These are phyloP conservation scores for Coemansia sp. DNA, from an alignment of 192 early-diverging fungal species.

Conservation along the genomic window DNA sequence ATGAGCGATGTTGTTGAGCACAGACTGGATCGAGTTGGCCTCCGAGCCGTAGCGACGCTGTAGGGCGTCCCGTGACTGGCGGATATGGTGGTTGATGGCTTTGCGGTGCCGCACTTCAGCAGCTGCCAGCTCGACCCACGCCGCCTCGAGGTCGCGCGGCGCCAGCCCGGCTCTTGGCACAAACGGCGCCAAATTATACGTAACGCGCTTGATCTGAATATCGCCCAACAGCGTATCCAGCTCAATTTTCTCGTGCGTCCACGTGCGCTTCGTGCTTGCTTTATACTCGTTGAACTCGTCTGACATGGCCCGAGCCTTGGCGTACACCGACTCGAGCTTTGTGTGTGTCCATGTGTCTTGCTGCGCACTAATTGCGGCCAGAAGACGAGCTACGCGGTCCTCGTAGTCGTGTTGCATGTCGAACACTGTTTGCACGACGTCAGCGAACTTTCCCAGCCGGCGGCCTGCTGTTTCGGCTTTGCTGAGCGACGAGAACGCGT, in stretches of 20 bases:
- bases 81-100: constrained; percentile 79
- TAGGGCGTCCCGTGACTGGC: constrained; percentile 79
- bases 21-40: constrained; percentile 77
- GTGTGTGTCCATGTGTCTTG: constrained; percentile 68
- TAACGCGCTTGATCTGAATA: constrained; percentile 95
- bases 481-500: constrained; percentile 88
- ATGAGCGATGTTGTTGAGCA: constrained; percentile 68
- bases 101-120: constrained; percentile 80
- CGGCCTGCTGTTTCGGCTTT: constrained; percentile 83
- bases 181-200: constrained; percentile 88
- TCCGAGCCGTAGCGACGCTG: constrained; percentile 76
- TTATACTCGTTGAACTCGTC: constrained; percentile 84
- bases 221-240: constrained; percentile 90
- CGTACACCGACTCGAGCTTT: constrained; percentile 66
- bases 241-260: constrained; percentile 90
- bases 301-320: constrained; percentile 71
- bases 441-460: constrained; percentile 88
- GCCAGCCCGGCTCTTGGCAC: constrained; percentile 68
- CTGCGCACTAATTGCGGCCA: constrained; percentile 64
- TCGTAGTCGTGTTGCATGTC: constrained; percentile 96
- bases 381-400: constrained; percentile 71
- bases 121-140: constrained; percentile 71
- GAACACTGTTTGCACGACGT: constrained; percentile 85
- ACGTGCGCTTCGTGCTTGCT: constrained; percentile 71
- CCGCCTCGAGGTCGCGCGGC: constrained; percentile 70